Evolutionary conservation across 768 basidiomycete genomes (phyloP), one percentile per base, ranked within the genome.

Genomic region (Termitomyces sp.): DNA sequence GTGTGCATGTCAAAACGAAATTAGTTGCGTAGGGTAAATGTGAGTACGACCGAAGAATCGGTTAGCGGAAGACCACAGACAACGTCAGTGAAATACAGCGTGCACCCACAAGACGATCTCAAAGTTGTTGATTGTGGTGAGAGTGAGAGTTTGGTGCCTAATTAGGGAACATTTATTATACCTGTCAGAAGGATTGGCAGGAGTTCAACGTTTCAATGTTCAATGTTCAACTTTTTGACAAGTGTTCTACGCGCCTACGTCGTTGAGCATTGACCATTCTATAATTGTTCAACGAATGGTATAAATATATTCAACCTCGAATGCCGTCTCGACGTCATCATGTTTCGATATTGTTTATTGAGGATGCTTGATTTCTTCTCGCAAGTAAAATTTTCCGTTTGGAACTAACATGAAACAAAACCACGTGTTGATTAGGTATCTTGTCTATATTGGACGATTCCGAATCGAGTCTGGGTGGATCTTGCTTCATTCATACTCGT

Each of bases 141-240:
- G 52, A n/a, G 58, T 58, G 58, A 39, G 61, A 63, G 51, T n/a
- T 12, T 34, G 37, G 46, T 58, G 49, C 58, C 54, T 58, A 57
- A 62, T 62, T 54, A 53, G 61, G 61, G 53, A 56, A 48, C 12
- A 52, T 52, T 30, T 36, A 55, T 54, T 20, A 24, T 20, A 13
- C 22, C 39, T 54, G 53, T 54, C 53, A 54, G 30, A 27, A 27
- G 12, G 8, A 41, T 27, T 33, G 46, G 22, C 27, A 11, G 36
- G 30, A n/a, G n/a, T n/a, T n/a, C 50, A 31, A n/a, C n/a, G n/a
- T n/a, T n/a, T n/a, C n/a, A n/a, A n/a, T n/a, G 24, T 39, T 54
- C 52, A 54, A 54, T 36, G 39, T 54, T 53, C 27, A 27, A 34
- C 34, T 49, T n/a, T 50, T 9, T 50, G 20, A 34, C 34, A 51